Evolutionary conservation across 768 basidiomycete genomes (phyloP), one percentile per base, ranked within the genome.

Genomic region (Macrocybe gigantea): DNA sequence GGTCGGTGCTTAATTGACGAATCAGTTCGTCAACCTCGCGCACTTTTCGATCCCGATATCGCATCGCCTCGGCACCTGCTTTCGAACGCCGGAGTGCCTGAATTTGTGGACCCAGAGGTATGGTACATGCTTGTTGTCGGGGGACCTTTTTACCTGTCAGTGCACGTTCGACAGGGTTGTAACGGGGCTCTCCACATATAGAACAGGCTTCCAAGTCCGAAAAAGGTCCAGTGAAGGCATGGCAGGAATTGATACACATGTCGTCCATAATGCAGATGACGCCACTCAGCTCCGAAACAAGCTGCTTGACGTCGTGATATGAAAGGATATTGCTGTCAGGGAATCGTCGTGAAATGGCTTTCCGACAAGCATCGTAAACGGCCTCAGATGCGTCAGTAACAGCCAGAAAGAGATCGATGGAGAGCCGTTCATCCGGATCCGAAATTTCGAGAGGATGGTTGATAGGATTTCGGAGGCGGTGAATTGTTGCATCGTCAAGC

Each of bases 211-310:
- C 37, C 2, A 55, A 46, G 12, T 55, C n/a, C 0, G 45, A 33
- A 34, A 50, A 59, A 0, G 54, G 60, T 5, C 61, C 63, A 7
- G 57, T 58, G 29, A 55, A 64, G 11, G 52, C 58, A 11, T 47
- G 37, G 47, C 60, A 64, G 4, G 55, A 52, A 22, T 64, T 58
- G 5, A 53, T 35, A 40, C 60, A 64, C 60, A 63, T 63, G 30
- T 64, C 51, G 35, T 57, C 46, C 10, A 50, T n/a, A 6, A 57
- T 45, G 5, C 47, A 40, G 5, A 53, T 36, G 22, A 57, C 43
- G 15, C 52, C 52, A 40, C 53, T 66, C 12, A 64, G 37, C 7
- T 63, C 44, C 7, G 38, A 36, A 33, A 58, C 48, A 14, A 41
- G 47, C 34, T 37, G 44, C 49, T 50, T 52, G 31, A 56, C 39